A percentile compares a stretch with the other conserved stretches of the same genome.
These are phyloP conservation scores for Yarrowia divulgata DNA, from an alignment of 805 yeast genomes.

Conservation along the genomic window DNA sequence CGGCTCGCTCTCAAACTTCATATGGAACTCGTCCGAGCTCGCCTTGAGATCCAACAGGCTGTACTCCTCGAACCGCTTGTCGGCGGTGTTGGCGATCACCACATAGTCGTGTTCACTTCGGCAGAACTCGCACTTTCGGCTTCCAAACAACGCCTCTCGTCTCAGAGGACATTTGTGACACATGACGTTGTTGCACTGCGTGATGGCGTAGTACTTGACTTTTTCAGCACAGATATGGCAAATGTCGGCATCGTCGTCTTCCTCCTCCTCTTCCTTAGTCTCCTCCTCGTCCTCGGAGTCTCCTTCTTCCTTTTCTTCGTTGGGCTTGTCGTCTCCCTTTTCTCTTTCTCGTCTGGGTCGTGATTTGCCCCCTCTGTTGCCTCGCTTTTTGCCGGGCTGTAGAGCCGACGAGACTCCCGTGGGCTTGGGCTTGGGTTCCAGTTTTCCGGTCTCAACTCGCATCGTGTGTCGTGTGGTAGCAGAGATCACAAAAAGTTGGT, in stretches of 20 bases:
- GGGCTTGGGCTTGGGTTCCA: conserved; percentile 37
- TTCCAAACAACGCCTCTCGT: conserved; percentile 79
- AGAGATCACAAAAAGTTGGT: too few relatives aligned
- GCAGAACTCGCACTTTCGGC: conserved; percentile 81
- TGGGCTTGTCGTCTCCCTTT: background rate
- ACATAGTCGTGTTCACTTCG: conserved; percentile 69
- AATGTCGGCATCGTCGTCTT: conserved; percentile 16
- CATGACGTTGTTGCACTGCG: conserved; percentile 84
- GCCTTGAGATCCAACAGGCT: conserved; percentile 51
- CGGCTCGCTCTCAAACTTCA: conserved; percentile 64
- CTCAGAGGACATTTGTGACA: conserved; percentile 86
- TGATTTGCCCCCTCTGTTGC: conserved; percentile 21
- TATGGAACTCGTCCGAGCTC: conserved; percentile 55
- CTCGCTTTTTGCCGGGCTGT: conserved; percentile 28
- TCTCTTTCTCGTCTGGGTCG: conserved; percentile 12
- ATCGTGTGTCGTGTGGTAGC: background rate
- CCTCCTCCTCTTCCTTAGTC: background rate
- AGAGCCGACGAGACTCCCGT: conserved; percentile 30
- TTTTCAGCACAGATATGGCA: conserved; percentile 88
- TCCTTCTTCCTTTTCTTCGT: background rate
- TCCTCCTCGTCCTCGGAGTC: background rate
- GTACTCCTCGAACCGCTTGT: conserved; percentile 44
- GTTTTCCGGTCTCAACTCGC: conserved; percentile 36
- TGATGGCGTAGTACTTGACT: conserved; percentile 67
- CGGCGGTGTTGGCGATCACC: conserved; percentile 58